Base-by-base conservation (phyloP, 2,329 filamentous ascomycete genomes). In the Fonsecaea pedrosoi region DNA sequence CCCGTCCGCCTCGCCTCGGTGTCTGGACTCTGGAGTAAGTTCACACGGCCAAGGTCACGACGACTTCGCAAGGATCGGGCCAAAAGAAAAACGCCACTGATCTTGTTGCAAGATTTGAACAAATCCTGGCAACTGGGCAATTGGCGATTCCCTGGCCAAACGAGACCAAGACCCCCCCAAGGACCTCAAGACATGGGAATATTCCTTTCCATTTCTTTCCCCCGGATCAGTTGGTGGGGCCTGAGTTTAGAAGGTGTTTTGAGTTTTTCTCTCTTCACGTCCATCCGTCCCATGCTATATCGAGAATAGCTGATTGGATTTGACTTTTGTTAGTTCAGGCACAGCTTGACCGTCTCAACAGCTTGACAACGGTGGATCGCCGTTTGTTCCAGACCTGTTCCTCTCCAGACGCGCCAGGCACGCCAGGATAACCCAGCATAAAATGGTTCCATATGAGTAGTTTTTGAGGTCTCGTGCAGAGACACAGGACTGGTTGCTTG, bases 271-370 rank as follows among this genome's bases (percentile, higher is more conserved):
- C 3, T 25, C 25, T 25, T 25, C 25, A 25, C 25, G 25, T 25
- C 25, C 25, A 25, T 3, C 4, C 8, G 12, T 12, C n/a, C 30
- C 13, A 21, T 35, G 53, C 30, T 34, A 4, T 55, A 30, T 15
- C 5, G 4, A 34, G 34, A 34, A 34, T 55, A 9, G 18, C 10
- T 50, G 12, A n/a, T 30, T 37, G 9, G 53, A 35, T 4, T 54
- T 55, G 53, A 55, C 53, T 55, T 54, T 37, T 37, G 8, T n/a
- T 55, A 55, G 53, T 30, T 35, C 45, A 50, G 45, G 45, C 45
- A 50, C 18, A 12, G 4, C 25, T 25, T 25, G 25, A 2, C 25
- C 25, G 25, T 25, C 25, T 25, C 25, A 3, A 25, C 25, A 3
- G 25, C 25, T 50, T 50, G 45, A 50, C 21, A 9, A 50, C 18